Evolutionary conservation across 2,329 filamentous ascomycete genomes (phyloP).

Genomic region (Alternaria consortialis): DNA sequence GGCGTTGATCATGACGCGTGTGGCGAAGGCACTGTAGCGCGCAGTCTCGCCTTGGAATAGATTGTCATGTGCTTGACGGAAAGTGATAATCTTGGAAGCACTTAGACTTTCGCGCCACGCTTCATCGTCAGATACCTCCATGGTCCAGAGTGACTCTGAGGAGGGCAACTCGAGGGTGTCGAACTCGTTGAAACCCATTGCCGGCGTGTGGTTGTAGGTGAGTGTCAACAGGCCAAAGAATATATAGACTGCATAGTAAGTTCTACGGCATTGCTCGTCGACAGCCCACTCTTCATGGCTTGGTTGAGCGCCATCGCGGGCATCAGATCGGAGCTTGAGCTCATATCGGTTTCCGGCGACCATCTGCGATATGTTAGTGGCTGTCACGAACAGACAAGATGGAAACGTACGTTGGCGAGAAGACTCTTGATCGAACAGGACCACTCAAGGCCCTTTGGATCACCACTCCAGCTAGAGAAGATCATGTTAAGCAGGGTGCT

Average conservation of each 20-base stretch:
- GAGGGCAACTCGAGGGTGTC: slow-evolving; percentile 92
- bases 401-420: slow-evolving; percentile 72
- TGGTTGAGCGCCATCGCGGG: slow-evolving; percentile 77
- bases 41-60: slow-evolving; percentile 92
- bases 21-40: slow-evolving; percentile 95
- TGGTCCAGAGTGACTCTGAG: slow-evolving; percentile 93
- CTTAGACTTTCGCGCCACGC: slow-evolving; percentile 84
- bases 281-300: slow-evolving; percentile 93
- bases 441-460: slow-evolving; percentile 97
- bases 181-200: slow-evolving; percentile 98
- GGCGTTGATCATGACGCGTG: slow-evolving; percentile 98
- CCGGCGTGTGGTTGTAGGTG: slow-evolving; percentile 97
- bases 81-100: slow-evolving; percentile 78
- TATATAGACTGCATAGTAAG: slow-evolving; percentile 98
- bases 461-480: slow-evolving; percentile 98
- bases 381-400: not conserved
- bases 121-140: slow-evolving; percentile 78
- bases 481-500: slow-evolving; percentile 97
- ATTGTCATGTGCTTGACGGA: slow-evolving; percentile 92
- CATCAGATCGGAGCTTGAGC: slow-evolving; percentile 90
- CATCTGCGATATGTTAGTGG: slow-evolving; percentile 63
- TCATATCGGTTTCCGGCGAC: slow-evolving; percentile 97
- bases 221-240: slow-evolving; percentile 96
- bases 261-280: slow-evolving; percentile 94
- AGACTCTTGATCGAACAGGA: slow-evolving; percentile 98